Base-by-base conservation (phyloP, 1,284 basidiomycete genomes). In the Cutaneotrichosporon sp. region DNA sequence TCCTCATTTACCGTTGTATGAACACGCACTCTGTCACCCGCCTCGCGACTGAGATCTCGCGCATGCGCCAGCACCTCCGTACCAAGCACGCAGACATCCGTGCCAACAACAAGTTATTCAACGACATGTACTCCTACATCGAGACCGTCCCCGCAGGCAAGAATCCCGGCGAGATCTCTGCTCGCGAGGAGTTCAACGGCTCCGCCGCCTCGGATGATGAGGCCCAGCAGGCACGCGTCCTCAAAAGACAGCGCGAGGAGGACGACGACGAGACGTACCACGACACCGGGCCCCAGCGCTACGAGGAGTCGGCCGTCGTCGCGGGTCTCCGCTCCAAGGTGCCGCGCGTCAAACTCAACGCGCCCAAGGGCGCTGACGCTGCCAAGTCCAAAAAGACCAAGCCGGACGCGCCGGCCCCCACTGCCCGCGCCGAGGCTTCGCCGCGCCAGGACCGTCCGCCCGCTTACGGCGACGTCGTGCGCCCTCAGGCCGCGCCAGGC, bases 1-100 rank as follows among this genome's bases (percentile, higher is more conserved):
- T 63, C 25, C 46, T 72, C 46, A 66, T 73, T 45, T 68, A 58
- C 58, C 45, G 22, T 14, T 62, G 66, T 22, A 66, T 67, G 62
- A 55, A 60, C 33, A 49, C 52, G 22, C 49, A 60, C 17, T 57
- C 65, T 1, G 14, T 65, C 16, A 9, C 26, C 7, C 37, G 59
- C 5, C 57, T 75, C 16, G 70, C 70, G 9, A 19, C 25, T 11
- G 39, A 55, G 14, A 66, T 74, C 25, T 54, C 62, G 19, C 37
- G 62, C 24, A 62, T 74, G 59, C 65, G 71, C 37, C 17, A 6
- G 7, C 39, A 49, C 24, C 49, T 70, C 19, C 63, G 68, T 38
- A 22, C 9, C 5, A 43, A 52, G 19, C 54, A 60, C 32, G 42
- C 33, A 16, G 66, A 71, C 45, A 54, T 72, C 12, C 62, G 62